A percentile compares a stretch with the other conserved stretches of the same genome.
These are phyloP conservation scores for Stygiomarasmius scandens DNA, from an alignment of 1,284 basidiomycete species.

Conservation along the genomic window DNA sequence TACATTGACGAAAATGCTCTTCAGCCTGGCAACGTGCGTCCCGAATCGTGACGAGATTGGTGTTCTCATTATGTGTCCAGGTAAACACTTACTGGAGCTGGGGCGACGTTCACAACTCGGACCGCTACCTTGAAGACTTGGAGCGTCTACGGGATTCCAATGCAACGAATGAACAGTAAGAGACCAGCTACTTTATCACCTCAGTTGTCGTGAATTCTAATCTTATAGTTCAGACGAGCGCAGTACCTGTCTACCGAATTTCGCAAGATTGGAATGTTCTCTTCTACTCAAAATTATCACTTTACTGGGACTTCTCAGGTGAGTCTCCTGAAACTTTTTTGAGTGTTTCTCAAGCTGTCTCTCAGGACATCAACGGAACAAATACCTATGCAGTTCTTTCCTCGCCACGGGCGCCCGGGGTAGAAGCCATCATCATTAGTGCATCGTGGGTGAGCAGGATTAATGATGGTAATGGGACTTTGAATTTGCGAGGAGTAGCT, in stretches of 20 bases:
- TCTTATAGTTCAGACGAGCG: conserved; percentile 62
- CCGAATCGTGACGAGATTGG: background rate
- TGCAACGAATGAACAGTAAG: conserved; percentile 73
- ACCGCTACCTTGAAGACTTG: conserved; percentile 71
- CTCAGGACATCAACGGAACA: conserved; percentile 50
- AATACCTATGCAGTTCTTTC: conserved; percentile 85
- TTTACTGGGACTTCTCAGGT: conserved; percentile 45
- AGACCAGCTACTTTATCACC: conserved; percentile 13
- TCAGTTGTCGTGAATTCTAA: background rate
- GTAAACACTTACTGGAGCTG: conserved; percentile 89
- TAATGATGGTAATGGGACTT: conserved; percentile 54
- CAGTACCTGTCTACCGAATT: conserved; percentile 62
- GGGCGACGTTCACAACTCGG: conserved; percentile 85
- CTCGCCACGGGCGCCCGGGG: conserved; percentile 86
- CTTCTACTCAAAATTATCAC: conserved; percentile 70
- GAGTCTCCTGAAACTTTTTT: background rate
- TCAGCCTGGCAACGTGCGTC: conserved; percentile 80
- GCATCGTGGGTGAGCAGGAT: conserved; percentile 84
- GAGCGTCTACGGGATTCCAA: conserved; percentile 67
- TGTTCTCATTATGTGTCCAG: conserved; percentile 40
- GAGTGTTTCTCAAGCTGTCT: background rate
- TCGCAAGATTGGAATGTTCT: conserved; percentile 65
- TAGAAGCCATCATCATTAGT: conserved; percentile 88
- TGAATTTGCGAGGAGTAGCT: conserved; percentile 88
- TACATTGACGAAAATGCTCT: conserved; percentile 95